Evolutionary conservation across 1,284 basidiomycete species (phyloP).

Genomic region (Ceratobasidium sp.): DNA sequence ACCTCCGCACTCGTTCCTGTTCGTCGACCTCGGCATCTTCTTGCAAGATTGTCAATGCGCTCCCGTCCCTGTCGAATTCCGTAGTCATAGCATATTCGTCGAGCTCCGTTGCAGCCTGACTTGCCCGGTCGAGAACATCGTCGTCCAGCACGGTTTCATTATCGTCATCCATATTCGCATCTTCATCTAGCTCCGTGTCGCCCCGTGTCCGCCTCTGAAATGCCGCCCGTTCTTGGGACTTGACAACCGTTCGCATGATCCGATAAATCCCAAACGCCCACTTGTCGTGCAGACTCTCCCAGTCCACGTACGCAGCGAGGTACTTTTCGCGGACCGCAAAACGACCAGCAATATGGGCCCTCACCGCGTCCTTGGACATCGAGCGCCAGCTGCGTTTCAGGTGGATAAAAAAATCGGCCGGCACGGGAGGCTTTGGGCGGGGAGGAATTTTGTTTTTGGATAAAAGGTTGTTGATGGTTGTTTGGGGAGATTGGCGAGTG

Average conservation of each 20-base stretch:
- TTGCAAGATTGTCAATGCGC: constrained; percentile 11
- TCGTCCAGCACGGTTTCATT: neutral
- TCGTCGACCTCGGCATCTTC: constrained; percentile 22
- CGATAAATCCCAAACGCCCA: constrained; percentile 24
- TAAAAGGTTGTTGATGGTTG: neutral
- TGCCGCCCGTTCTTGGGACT: constrained; percentile 1
- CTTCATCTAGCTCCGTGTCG: neutral
- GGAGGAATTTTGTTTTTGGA: constrained; percentile 1
- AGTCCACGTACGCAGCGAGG: neutral
- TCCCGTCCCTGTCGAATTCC: constrained; percentile 1
- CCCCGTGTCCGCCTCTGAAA: neutral
- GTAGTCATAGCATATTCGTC: neutral
- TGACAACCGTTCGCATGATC: constrained; percentile 14
- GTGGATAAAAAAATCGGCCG: constrained; percentile 18
- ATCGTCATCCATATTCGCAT: neutral
- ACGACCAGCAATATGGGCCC: constrained; percentile 2
- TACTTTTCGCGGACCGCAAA: constrained; percentile 13
- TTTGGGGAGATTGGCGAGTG: neutral
- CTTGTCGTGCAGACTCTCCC: constrained; percentile 24
- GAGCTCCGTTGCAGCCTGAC: constrained; percentile 16
- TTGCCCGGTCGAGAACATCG: neutral
- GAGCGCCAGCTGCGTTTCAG: constrained; percentile 17
- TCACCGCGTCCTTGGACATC: constrained; percentile 16
- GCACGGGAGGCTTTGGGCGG: constrained; percentile 30
- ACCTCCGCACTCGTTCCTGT: neutral